Base-by-base conservation (phyloP, 2,329 filamentous ascomycete species). In the Aplosporella prunicola region DNA sequence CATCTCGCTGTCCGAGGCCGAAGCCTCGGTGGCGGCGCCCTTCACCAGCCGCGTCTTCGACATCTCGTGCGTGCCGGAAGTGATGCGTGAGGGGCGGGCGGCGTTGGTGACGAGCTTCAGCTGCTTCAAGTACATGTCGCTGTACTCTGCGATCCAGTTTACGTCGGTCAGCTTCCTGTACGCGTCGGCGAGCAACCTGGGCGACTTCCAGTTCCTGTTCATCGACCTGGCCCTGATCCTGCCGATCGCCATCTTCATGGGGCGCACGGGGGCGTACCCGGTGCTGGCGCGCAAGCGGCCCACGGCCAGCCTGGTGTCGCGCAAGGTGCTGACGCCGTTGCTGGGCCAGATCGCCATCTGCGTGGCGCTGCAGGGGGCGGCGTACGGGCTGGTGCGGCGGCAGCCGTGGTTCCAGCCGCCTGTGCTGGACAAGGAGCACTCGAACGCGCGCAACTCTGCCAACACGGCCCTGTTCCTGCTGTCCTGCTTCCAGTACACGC, bases 81-180 rank as follows among this genome's bases (percentile, higher is more conserved):
- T 98, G 45, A 96, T 98, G 45, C 60, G 87, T 47, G 91, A 98
- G 67, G 91, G 91, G 14, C 79, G 93, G 45, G 89, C 89, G 14
- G 85, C 93, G 22, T 72, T 98, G 22, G 88, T 96, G n/a, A 98
- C 91, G 9, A 94, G 87, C 61, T 98, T 98, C 66, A 93, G 85
- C 65, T 98, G 91, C 66, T 98, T 98, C 73, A 98, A 96, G 67
- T 98, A 93, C 63, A 98, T 98, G 93, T 93, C 84, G 51, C 64
- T 98, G 47, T 98, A 98, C 67, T 96, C 88, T 2, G 89, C 91
- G n/a, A 98, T 98, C 47, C 91, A 98, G 60, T 98, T 98, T 66
- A 93, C 86, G 6, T 86, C 85, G 1, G 93, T 98, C 53, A 93
- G 83, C 70, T 95, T 98, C 56, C 72, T 98, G 11, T 98, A 98